These are phyloP conservation scores for Boletus subparvulus DNA, from an alignment of 768 basidiomycete species.

Conservation along the genomic window DNA sequence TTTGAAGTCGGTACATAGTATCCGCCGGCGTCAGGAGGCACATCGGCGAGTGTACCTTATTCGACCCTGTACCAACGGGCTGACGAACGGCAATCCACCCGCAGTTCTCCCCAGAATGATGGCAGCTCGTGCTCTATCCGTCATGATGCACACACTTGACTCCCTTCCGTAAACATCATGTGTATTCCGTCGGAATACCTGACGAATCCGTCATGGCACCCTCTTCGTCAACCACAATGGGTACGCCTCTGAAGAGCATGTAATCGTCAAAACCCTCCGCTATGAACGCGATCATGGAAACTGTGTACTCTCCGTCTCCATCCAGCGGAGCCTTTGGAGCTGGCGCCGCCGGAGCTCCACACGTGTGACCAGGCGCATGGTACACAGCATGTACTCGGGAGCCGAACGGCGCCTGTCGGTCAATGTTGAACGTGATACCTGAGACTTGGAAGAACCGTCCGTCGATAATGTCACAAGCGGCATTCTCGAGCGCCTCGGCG, in stretches of 20 bases:
- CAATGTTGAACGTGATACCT: not conserved
- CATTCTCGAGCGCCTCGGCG: conserved; percentile 11
- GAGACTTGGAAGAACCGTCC: conserved; percentile 5
- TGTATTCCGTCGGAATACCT: conserved; percentile 7
- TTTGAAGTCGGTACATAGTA: not conserved
- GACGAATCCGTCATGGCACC: conserved; percentile 5
- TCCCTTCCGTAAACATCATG: not conserved
- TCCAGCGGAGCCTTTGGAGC: not conserved
- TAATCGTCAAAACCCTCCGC: conserved; percentile 12
- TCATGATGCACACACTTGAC: not conserved
- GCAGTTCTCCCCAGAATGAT: not conserved
- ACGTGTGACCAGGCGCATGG: conserved; percentile 1
- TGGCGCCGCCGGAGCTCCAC: not conserved
- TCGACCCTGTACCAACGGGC: conserved; percentile 14
- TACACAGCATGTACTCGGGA: conserved; percentile 1
- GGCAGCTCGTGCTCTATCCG: conserved; percentile 7
- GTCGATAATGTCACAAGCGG: conserved; percentile 6
- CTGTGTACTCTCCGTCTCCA: not conserved
- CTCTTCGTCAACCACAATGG: conserved; percentile 2
- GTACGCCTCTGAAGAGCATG: conserved; percentile 2
- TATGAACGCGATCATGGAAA: conserved; percentile 10
- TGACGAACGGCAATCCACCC: not conserved
- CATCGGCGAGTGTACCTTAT: conserved; percentile 3
- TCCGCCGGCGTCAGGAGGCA: not conserved
- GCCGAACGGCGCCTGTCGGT: not conserved